A percentile compares a stretch with the other conserved stretches of the same genome.
These are phyloP conservation scores for Backusella morwellensis DNA, from an alignment of 192 early-diverging fungal species.

Conservation along the genomic window DNA sequence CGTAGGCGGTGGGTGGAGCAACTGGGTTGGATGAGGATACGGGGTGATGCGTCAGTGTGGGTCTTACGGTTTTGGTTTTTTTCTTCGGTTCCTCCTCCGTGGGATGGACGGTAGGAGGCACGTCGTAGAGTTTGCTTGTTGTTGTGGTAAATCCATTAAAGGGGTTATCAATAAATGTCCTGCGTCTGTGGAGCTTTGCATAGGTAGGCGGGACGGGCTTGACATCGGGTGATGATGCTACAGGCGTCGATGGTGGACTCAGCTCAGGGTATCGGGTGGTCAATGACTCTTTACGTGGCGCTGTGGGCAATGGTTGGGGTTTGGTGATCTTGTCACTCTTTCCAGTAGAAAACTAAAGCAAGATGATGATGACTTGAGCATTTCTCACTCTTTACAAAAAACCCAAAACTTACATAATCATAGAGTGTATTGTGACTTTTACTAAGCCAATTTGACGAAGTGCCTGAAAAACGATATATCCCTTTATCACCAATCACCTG, in stretches of 20 bases:
- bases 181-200: conserved; percentile 34
- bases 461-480: conserved; percentile 25
- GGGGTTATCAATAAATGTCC: conserved; percentile 59
- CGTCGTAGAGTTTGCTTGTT: conserved; percentile 31
- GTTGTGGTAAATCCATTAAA: conserved; percentile 48
- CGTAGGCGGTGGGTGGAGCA: conserved; percentile 17
- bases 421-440: neutral
- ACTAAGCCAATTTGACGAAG: neutral
- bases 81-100: neutral
- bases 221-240: neutral
- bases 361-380: neutral
- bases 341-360: neutral
- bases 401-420: neutral
- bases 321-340: neutral
- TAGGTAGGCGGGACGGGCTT: neutral
- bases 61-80: neutral
- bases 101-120: conserved; percentile 31
- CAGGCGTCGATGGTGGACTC: neutral
- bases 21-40: neutral
- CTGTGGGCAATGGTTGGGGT: conserved; percentile 15
- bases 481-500: conserved; percentile 47
- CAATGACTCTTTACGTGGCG: conserved; percentile 15
- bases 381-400: neutral
- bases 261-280: conserved; percentile 5
- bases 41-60: neutral